phyloP scores from a whole-genome alignment of 441 rosid species.

The Aquilaria agallochum region DNA sequence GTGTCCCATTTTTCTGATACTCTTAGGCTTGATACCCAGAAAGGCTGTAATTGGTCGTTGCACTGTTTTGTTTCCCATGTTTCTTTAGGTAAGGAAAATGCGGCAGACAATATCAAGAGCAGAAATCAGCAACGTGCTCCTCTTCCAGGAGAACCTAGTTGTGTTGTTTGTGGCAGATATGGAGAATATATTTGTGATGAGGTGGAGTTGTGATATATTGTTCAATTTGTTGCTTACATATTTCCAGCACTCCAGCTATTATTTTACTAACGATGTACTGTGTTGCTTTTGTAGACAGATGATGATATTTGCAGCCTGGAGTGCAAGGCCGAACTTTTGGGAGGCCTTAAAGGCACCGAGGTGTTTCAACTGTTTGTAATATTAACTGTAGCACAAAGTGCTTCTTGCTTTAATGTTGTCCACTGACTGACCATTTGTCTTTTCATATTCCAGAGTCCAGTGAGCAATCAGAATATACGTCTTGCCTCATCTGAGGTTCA shows the following conservation, averaged over 20 bases:
- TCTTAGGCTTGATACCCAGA: not conserved
- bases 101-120: slow-evolving; percentile 28
- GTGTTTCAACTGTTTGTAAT: slow-evolving; percentile 24
- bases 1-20: not conserved
- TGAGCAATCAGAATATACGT: slow-evolving; percentile 18
- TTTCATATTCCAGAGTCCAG: slow-evolving; percentile 27
- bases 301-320: slow-evolving; percentile 77
- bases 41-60: slow-evolving; percentile 7
- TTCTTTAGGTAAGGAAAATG: slow-evolving; percentile 24
- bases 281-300: slow-evolving; percentile 44
- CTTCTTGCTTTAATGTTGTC: slow-evolving; percentile 10
- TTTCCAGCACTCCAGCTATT: not conserved
- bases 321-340: slow-evolving; percentile 58
- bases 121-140: slow-evolving; percentile 53
- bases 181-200: slow-evolving; percentile 76
- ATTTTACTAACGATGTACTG: slow-evolving; percentile 1
- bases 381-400: not conserved
- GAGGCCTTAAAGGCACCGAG: slow-evolving; percentile 34
- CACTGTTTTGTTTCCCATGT: not conserved
- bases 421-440: slow-evolving; percentile 1
- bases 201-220: slow-evolving; percentile 24
- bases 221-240: too few relatives aligned
- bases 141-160: slow-evolving; percentile 57
- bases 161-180: slow-evolving; percentile 60
- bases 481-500: slow-evolving; percentile 20